Conservation (phyloP, 768 basidiomycete genomes). For the Panus rudis region DNA sequence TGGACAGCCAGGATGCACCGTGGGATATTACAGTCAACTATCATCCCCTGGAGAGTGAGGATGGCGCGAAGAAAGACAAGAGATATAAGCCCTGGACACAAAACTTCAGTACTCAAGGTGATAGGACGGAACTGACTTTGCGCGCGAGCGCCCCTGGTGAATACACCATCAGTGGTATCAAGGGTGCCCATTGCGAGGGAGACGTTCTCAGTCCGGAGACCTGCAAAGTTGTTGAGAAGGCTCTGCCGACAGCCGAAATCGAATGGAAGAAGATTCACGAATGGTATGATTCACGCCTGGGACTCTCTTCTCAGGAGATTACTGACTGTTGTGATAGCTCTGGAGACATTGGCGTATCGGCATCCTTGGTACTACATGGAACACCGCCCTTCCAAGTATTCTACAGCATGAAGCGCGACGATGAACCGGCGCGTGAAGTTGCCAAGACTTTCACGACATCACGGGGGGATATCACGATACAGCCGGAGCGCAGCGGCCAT, state of each 20-base stretch:
- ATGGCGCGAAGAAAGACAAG: conserved; percentile 29
- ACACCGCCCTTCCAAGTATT: conserved; percentile 83
- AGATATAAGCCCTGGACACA: conserved; percentile 57
- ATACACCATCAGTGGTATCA: conserved; percentile 64
- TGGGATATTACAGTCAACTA: conserved; percentile 64
- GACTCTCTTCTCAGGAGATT: conserved; percentile 1
- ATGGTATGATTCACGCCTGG: conserved; percentile 45
- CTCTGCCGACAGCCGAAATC: conserved; percentile 76
- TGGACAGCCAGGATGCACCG: conserved; percentile 58
- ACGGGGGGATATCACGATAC: conserved; percentile 74
- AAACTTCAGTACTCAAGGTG: conserved; percentile 43
- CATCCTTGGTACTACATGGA: conserved; percentile 79
- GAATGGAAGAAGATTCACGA: conserved; percentile 87
- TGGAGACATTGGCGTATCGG: conserved; percentile 87
- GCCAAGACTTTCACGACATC: conserved; percentile 58
- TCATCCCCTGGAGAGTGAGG: conserved; percentile 40
- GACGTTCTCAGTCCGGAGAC: conserved; percentile 79
- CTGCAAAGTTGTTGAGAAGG: conserved; percentile 70
- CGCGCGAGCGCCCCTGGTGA: conserved; percentile 62
- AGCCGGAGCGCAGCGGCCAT: conserved; percentile 84
- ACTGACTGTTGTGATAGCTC: conserved; percentile 42
- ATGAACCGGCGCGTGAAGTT: conserved; percentile 52
- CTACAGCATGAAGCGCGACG: conserved; percentile 69
- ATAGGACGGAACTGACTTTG: conserved; percentile 37
- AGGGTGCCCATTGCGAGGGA: conserved; percentile 77